Evolutionary conservation across 805 yeast genomes (phyloP).

Genomic region (Metschnikowia henanensis): DNA sequence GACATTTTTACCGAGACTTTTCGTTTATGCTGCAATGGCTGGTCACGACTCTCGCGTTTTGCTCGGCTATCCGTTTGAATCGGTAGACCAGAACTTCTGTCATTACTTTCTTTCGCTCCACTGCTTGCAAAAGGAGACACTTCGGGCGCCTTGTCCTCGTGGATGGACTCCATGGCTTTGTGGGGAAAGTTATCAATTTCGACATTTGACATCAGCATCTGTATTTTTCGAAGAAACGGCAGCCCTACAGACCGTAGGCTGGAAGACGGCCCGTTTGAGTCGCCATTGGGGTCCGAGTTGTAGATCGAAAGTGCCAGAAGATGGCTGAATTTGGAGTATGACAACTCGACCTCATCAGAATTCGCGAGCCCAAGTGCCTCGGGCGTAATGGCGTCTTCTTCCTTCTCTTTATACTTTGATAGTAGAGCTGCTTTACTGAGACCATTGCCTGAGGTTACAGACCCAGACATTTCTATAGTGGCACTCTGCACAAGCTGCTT

Average conservation of each 20-base stretch:
- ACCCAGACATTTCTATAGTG: conserved; percentile 1
- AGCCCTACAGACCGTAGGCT: conserved; percentile 15
- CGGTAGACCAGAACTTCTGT: too few relatives aligned
- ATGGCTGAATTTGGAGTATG: conserved; percentile 40
- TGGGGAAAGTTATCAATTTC: conserved; percentile 10
- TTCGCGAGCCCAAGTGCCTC: conserved; percentile 31
- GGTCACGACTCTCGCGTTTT: too few relatives aligned
- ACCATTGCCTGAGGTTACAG: not conserved
- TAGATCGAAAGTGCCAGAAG: conserved; percentile 24
- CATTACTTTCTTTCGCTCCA: not conserved
- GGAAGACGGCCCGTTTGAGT: conserved; percentile 4
- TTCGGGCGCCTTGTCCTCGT: not conserved
- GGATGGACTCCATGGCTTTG: conserved; percentile 4
- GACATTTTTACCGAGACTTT: conserved; percentile 39
- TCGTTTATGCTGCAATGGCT: conserved; percentile 14
- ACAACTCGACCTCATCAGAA: conserved; percentile 27
- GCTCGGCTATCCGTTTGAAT: too few relatives aligned
- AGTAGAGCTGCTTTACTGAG: conserved; percentile 12
- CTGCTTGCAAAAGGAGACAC: not conserved
- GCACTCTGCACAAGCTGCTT: not conserved
- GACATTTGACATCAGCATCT: conserved; percentile 16
- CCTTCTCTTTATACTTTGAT: conserved; percentile 12
- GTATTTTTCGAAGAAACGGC: conserved; percentile 33
- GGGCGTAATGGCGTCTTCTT: conserved; percentile 19
- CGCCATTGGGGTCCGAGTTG: conserved; percentile 5